A percentile compares a stretch with the other conserved stretches of the same genome.
These are phyloP conservation scores for Annona squamosa DNA, from an alignment of 164 flowering plant species.

Conservation along the genomic window DNA sequence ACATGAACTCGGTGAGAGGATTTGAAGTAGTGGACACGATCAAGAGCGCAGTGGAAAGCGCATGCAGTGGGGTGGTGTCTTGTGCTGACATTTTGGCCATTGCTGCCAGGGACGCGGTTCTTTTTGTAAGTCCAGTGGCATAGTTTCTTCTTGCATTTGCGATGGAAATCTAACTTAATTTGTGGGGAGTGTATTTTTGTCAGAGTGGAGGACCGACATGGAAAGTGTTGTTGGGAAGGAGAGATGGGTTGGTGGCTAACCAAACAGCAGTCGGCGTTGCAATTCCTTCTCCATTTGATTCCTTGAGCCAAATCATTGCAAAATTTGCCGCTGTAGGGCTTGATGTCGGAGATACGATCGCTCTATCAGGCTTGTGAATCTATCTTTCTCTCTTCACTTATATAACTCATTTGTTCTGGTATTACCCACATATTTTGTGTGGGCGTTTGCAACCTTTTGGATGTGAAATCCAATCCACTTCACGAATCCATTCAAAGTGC, in stretches of 20 bases:
- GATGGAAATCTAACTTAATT: neutral
- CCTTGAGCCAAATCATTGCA: conserved; percentile 25
- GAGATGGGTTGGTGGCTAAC: conserved; percentile 60
- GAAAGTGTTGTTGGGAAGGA: conserved; percentile 65
- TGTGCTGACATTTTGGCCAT: conserved; percentile 82
- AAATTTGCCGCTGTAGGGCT: conserved; percentile 60
- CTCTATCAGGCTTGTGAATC: conserved; percentile 51
- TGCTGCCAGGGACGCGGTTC: conserved; percentile 62
- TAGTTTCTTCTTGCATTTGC: neutral
- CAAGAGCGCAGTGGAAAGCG: conserved; percentile 56
- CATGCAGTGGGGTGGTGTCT: conserved; percentile 68
- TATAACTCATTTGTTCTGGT: neutral
- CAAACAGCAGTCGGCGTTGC: conserved; percentile 36
- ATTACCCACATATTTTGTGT: neutral
- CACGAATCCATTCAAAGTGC: neutral
- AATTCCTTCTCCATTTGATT: conserved; percentile 61
- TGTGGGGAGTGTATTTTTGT: neutral
- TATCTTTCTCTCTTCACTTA: neutral
- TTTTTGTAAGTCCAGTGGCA: conserved; percentile 29
- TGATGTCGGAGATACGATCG: conserved; percentile 48
- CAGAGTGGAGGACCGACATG: conserved; percentile 80
- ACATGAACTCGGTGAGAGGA: conserved; percentile 60
- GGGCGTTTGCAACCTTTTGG: neutral
- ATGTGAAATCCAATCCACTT: neutral
- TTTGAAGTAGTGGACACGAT: conserved; percentile 64